Evolutionary conservation across 768 basidiomycete genomes (phyloP), one percentile per base, ranked within the genome.

Genomic region (Crepidotus variabilis): DNA sequence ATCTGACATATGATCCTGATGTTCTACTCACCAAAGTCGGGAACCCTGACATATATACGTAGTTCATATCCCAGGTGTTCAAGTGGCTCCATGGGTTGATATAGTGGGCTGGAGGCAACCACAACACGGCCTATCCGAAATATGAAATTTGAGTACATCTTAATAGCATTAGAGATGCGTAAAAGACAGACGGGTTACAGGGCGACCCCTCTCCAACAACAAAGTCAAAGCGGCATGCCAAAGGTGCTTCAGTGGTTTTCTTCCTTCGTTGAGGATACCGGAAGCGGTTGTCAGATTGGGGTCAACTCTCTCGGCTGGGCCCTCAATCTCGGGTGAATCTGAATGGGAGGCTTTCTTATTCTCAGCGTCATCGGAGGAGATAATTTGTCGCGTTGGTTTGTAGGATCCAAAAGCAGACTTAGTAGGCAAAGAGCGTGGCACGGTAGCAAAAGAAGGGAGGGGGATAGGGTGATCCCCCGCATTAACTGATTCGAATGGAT

Each of bases 91-190:
- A 94, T 85, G 10, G 88, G 82, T 67, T 94, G 93, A 69, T 92
- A 90, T 49, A 94, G 70, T 1, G 93, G 92, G 45, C 87, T 90
- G 11, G 88, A 91, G 0, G 91, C 84, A 32, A 88, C 92, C 6
- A 92, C 76, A 6, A 91, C 87, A 21, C 90, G 81, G 32, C 75
- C 76, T 78, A 33, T 14, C 43, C 47, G 50, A 43, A 18, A 16
- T 22, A 21, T 24, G 33, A 52, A 48, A 23, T 48, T 28, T 47
- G 5, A 45, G 11, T 23, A 8, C 33, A 23, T 43, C 5, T 18
- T 34, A 33, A 28, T 8, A 28, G 8, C 28, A 13, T 18, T 32
- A 24, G 51, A 24, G 21, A 50, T 47, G 51, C 9, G 23, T 50
- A 33, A 52, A 36, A 24, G 5, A 69, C 75, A 46, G 55, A 75